These are phyloP conservation scores for Chytridium lagenaria DNA, from an alignment of 371 early-diverging fungal genomes.

Conservation along the genomic window DNA sequence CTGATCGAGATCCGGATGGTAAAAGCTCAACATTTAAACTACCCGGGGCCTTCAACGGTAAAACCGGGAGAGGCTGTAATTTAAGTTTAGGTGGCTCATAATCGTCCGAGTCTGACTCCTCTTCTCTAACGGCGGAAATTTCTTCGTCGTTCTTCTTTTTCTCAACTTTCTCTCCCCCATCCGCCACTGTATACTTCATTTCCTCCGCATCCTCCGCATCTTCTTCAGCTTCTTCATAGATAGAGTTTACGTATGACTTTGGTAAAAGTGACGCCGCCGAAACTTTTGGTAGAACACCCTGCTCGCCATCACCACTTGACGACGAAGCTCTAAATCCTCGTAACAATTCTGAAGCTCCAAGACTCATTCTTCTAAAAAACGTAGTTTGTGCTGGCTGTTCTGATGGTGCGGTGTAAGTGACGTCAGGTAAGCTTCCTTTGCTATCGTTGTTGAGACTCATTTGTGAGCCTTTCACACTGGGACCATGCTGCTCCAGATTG, in stretches of 20 bases:
- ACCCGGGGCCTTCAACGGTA: no score
- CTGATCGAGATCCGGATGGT: no score
- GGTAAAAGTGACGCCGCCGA: conserved; percentile 1
- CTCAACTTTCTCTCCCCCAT: neutral
- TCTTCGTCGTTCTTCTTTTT: neutral
- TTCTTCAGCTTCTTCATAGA: conserved; percentile 8
- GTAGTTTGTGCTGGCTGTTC: neutral
- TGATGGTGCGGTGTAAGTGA: neutral
- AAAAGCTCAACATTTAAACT: no score
- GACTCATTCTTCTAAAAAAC: conserved; percentile 7
- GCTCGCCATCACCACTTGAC: neutral
- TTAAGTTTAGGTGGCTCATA: neutral
- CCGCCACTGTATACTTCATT: neutral
- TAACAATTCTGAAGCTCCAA: neutral
- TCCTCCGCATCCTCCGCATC: neutral
- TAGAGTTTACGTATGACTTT: conserved; percentile 10
- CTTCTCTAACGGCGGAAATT: no score
- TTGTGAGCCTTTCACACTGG: neutral
- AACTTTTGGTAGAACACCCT: neutral
- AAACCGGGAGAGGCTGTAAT: no score
- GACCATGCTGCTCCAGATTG: neutral
- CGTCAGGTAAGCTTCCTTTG: neutral
- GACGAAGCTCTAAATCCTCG: neutral
- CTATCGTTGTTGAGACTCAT: neutral
- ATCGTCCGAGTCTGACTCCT: neutral